Evolutionary conservation across 106 monocot genomes (phyloP).

Genomic region (Posidonia australis): DNA sequence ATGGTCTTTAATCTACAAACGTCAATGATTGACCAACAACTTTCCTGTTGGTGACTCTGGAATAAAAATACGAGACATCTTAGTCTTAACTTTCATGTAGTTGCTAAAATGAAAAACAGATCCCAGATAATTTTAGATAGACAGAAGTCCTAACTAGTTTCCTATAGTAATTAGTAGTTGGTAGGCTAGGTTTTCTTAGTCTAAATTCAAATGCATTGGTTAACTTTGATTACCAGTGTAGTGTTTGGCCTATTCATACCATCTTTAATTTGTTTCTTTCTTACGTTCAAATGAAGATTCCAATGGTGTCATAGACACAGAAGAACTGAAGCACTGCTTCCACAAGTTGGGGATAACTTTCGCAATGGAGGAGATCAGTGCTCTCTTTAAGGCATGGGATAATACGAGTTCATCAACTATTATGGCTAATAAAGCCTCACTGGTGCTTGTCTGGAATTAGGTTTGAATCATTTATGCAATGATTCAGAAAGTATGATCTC

Average conservation of each 20-base stretch:
- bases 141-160: too few relatives aligned
- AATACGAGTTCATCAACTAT: not conserved
- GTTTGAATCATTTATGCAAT: too few relatives aligned
- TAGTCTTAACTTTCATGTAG: not conserved
- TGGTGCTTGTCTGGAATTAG: too few relatives aligned
- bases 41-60: too few relatives aligned
- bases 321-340: conserved; percentile 67
- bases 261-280: not conserved
- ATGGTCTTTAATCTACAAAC: too few relatives aligned
- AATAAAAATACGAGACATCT: not conserved
- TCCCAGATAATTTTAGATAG: too few relatives aligned
- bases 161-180: not conserved
- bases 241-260: not conserved
- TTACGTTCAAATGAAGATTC: conserved; percentile 65
- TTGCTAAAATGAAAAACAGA: not conserved
- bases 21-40: too few relatives aligned
- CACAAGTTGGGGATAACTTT: conserved; percentile 52
- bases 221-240: conserved; percentile 5
- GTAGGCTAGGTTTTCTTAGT: not conserved
- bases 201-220: conserved; percentile 2
- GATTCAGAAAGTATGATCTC: too few relatives aligned
- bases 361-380: conserved; percentile 57
- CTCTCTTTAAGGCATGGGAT: conserved; percentile 70
- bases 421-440: too few relatives aligned
- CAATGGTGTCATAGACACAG: conserved; percentile 64